Percentiles rank a stretch among this genome's conserved stretches.
Evolutionary conservation across 257 asterid genomes (phyloP).

Genomic region (Eustoma russellianum): DNA sequence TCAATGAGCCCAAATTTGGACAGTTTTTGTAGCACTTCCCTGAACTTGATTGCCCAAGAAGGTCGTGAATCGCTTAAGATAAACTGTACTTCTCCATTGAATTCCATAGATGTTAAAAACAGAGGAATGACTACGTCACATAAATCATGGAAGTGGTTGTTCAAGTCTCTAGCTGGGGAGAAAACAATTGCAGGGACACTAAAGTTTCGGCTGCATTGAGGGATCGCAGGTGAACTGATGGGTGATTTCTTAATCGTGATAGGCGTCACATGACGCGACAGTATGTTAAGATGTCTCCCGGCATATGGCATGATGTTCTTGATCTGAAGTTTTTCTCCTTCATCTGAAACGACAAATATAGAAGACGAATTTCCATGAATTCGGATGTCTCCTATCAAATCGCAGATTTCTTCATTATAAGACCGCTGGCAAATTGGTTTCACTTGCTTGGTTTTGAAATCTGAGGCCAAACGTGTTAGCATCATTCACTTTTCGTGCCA

Average conservation of each 20-base stretch:
- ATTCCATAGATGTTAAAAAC: conserved; percentile 31
- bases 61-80: conserved; percentile 22
- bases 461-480: conserved; percentile 15
- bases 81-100: conserved; percentile 27
- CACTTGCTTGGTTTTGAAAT: background rate
- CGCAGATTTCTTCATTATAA: conserved; percentile 35
- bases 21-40: conserved; percentile 16
- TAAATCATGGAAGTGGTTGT: conserved; percentile 51
- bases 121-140: conserved; percentile 50
- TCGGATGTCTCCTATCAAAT: conserved; percentile 51
- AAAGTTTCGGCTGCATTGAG: conserved; percentile 27
- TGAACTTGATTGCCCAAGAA: conserved; percentile 30
- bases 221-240: conserved; percentile 9
- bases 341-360: conserved; percentile 28
- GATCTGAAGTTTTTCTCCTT: background rate
- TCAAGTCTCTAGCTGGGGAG: conserved; percentile 41
- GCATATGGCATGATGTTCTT: conserved; percentile 48
- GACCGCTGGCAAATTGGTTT: conserved; percentile 18
- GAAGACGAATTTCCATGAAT: conserved; percentile 36
- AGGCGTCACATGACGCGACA: conserved; percentile 20
- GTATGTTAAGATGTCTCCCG: conserved; percentile 26
- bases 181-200: conserved; percentile 42
- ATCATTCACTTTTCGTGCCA: background rate
- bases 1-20: conserved; percentile 32
- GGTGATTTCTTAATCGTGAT: conserved; percentile 7